Percentiles rank a stretch among this genome's conserved stretches.
Conservation (phyloP, 768 basidiomycete species). For the Podaxis pistillaris region DNA sequence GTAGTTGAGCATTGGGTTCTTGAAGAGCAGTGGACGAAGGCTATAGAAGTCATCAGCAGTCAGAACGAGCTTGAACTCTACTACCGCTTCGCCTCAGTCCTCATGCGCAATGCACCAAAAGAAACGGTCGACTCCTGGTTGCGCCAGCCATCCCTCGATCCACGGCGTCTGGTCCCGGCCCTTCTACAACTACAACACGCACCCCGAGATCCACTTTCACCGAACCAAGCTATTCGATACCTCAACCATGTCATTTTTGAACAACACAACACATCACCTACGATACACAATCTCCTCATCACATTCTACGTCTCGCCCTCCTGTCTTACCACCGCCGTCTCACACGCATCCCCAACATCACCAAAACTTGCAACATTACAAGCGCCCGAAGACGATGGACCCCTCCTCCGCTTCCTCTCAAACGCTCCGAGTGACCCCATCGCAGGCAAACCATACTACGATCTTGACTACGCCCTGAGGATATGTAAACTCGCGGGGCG, state of each 20-base stretch:
- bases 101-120: conserved; percentile 83
- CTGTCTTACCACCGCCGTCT: conserved; percentile 63
- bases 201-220: conserved; percentile 66
- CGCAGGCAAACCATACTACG: conserved; percentile 88
- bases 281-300: conserved; percentile 91
- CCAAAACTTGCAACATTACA: conserved; percentile 38
- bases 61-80: conserved; percentile 91
- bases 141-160: conserved; percentile 75
- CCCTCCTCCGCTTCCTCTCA: conserved; percentile 79
- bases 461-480: conserved; percentile 94
- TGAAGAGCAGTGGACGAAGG: conserved; percentile 90
- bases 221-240: conserved; percentile 89
- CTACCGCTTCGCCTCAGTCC: conserved; percentile 87
- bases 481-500: conserved; percentile 82
- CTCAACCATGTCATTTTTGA: conserved; percentile 84
- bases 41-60: conserved; percentile 85
- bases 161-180: conserved; percentile 85
- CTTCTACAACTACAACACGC: conserved; percentile 78
- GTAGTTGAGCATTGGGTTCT: conserved; percentile 92
- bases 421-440: conserved; percentile 79
- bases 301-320: conserved; percentile 67
- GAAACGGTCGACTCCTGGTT: conserved; percentile 94
- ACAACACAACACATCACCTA: conserved; percentile 75
- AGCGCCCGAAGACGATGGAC: conserved; percentile 62
- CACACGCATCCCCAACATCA: conserved; percentile 68